These are phyloP conservation scores for Paspalum notatum DNA, from an alignment of 176 grass and related monocot genomes.

Conservation along the genomic window DNA sequence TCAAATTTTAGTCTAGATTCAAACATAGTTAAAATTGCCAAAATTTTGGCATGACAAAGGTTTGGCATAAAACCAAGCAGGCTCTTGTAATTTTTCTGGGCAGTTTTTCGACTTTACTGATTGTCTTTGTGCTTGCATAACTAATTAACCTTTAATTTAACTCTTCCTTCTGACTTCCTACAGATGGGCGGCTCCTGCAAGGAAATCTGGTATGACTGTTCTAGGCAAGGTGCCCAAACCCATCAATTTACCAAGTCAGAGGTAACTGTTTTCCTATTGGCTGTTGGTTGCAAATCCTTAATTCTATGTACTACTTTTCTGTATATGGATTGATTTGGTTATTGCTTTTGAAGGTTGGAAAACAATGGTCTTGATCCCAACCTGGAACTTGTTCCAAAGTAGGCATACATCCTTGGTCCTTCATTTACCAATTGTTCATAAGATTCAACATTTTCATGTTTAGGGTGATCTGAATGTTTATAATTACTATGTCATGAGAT, in stretches of 20 bases:
- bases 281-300: background rate
- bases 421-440: conserved; percentile 22
- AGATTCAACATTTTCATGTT: background rate
- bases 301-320: conserved; percentile 8
- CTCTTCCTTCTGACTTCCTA: conserved; percentile 31
- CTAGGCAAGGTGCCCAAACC: conserved; percentile 98
- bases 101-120: background rate
- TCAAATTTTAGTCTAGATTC: too few relatives aligned
- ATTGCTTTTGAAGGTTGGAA: conserved; percentile 83
- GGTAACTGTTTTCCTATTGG: conserved; percentile 52
- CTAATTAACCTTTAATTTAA: background rate
- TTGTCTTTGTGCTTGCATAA: background rate
- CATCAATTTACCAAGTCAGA: conserved; percentile 96
- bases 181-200: conserved; percentile 80
- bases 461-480: conserved; percentile 33
- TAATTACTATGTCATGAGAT: conserved; percentile 19
- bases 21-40: too few relatives aligned
- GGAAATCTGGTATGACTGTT: conserved; percentile 99
- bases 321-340: conserved; percentile 42
- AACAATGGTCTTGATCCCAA: conserved; percentile 93
- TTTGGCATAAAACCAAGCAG: too few relatives aligned
- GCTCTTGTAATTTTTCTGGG: background rate
- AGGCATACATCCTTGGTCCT: conserved; percentile 32
- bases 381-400: conserved; percentile 99
- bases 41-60: too few relatives aligned